These are phyloP conservation scores for Carex arenaria DNA, from an alignment of 202 grass and related monocot genomes.

Conservation along the genomic window DNA sequence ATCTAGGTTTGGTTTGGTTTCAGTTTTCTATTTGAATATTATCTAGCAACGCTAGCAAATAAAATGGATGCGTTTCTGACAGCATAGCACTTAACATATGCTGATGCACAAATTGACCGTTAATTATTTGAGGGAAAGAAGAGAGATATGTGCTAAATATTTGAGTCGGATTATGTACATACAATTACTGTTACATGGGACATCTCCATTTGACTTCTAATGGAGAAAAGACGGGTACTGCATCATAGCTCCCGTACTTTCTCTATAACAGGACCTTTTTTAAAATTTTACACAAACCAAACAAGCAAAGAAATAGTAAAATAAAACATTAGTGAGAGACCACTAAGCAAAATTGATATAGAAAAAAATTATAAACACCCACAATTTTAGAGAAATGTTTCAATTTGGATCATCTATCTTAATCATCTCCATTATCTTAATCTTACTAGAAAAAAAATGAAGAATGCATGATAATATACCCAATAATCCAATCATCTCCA, in stretches of 20 bases:
- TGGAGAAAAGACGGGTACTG: neutral
- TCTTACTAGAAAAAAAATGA: neutral
- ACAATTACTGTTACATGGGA: conserved; percentile 11
- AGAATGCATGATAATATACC: neutral
- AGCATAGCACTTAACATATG: neutral
- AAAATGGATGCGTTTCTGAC: neutral
- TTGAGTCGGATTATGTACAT: neutral
- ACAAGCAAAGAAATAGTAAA: neutral
- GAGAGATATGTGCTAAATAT: neutral
- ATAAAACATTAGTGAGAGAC: neutral
- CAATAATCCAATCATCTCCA: neutral
- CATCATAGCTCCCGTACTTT: too few relatives aligned
- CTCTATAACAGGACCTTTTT: neutral
- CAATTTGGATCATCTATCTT: neutral
- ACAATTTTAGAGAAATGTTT: neutral
- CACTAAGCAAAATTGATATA: neutral
- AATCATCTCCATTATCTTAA: neutral
- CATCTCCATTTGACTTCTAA: neutral
- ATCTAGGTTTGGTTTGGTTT: conserved; percentile 16
- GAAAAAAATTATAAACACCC: neutral
- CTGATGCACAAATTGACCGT: neutral
- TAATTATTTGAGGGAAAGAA: neutral
- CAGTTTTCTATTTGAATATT: neutral
- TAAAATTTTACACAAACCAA: neutral
- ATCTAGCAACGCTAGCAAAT: neutral